Evolutionary conservation across 208 protist genomes (phyloP).

Genomic region (Crithidia mellificae): DNA sequence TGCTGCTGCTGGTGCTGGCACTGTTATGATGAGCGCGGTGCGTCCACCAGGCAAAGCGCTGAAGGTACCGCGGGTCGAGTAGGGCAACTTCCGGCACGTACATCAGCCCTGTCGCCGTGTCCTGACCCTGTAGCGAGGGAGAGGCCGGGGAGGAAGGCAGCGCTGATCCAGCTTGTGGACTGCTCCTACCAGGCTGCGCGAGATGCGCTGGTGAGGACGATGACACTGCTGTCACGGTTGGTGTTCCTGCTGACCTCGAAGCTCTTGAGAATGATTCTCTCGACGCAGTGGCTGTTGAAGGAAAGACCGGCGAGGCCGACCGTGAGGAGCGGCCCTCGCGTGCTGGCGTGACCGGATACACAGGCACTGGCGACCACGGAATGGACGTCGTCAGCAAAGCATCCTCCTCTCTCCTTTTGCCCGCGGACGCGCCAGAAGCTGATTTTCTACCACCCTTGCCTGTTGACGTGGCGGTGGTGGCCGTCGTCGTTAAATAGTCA

Average conservation of each 20-base stretch:
- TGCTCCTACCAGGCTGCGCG: too few species aligned
- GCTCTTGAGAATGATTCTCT: neutral
- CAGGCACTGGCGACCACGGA: constrained; percentile 12
- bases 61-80: constrained; percentile 54
- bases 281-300: neutral
- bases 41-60: constrained; percentile 57
- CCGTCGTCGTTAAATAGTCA: too few species aligned
- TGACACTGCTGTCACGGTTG: neutral
- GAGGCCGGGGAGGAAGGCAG: too few species aligned
- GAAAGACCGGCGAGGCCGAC: neutral
- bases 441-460: too few species aligned
- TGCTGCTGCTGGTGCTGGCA: neutral
- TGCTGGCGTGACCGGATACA: neutral
- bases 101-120: constrained; percentile 2
- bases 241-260: neutral
- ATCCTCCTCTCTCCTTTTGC: too few species aligned
- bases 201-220: too few species aligned
- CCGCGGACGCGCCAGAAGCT: too few species aligned
- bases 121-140: too few species aligned
- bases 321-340: neutral
- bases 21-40: constrained; percentile 30
- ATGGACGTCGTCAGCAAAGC: neutral
- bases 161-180: too few species aligned
- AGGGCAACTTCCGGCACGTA: constrained; percentile 63
- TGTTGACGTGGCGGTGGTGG: neutral